These are phyloP conservation scores for Prunus campanulata DNA, from an alignment of 306 rosid genomes.

Conservation along the genomic window DNA sequence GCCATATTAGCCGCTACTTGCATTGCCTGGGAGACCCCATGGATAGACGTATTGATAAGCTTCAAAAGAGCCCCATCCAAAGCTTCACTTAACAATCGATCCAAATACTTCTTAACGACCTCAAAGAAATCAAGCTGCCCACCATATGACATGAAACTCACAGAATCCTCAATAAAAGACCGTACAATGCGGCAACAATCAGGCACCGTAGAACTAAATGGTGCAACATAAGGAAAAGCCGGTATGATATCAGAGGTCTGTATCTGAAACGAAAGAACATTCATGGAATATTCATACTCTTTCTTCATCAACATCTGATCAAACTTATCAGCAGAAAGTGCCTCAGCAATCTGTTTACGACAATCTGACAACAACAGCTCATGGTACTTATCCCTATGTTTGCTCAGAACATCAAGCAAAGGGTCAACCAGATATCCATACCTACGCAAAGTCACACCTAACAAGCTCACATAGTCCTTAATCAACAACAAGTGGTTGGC, in stretches of 20 bases:
- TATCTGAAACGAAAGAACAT: slow-evolving; percentile 92
- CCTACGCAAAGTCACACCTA: slow-evolving; percentile 86
- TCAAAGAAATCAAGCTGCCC: slow-evolving; percentile 96
- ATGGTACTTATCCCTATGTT: slow-evolving; percentile 98
- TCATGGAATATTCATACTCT: slow-evolving; percentile 96
- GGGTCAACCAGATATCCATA: slow-evolving; percentile 92
- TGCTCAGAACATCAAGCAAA: slow-evolving; percentile 93
- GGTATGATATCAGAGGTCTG: slow-evolving; percentile 83
- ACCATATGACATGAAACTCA: slow-evolving; percentile 94
- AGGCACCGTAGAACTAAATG: slow-evolving; percentile 88
- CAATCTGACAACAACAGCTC: slow-evolving; percentile 88
- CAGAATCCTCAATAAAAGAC: slow-evolving; percentile 95
- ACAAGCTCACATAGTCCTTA: slow-evolving; percentile 91
- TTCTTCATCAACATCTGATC: slow-evolving; percentile 98
- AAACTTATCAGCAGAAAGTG: slow-evolving; percentile 80
- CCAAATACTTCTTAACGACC: slow-evolving; percentile 90
- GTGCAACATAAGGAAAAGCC: slow-evolving; percentile 90
- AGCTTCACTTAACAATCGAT: slow-evolving; percentile 74
- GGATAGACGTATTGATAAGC: slow-evolving; percentile 69
- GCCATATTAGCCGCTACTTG: slow-evolving; percentile 97
- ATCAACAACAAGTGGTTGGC: slow-evolving; percentile 91
- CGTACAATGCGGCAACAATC: slow-evolving; percentile 97
- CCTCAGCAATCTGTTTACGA: slow-evolving; percentile 86
- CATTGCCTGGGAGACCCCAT: slow-evolving; percentile 91
- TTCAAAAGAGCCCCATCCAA: slow-evolving; percentile 78